Evolutionary conservation across 2,329 filamentous ascomycete genomes (phyloP).

Genomic region (Nemania sp.): DNA sequence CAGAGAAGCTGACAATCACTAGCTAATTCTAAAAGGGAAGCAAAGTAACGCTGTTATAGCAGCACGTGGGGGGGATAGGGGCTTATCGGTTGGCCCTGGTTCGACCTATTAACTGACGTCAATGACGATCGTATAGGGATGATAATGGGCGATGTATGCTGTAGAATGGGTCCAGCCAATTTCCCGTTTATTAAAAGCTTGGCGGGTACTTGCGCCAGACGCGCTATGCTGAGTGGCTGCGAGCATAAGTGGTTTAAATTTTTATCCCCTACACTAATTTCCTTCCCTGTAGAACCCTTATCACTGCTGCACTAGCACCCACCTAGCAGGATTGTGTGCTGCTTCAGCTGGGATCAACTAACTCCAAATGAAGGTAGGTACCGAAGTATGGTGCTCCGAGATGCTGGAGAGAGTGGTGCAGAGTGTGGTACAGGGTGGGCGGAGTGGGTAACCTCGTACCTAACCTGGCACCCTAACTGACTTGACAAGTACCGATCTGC

Average conservation of each 20-base stretch:
- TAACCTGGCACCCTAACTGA: not conserved
- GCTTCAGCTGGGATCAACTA: conserved; percentile 23
- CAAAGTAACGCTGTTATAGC: not conserved
- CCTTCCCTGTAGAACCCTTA: conserved; percentile 18
- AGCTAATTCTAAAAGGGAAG: conserved; percentile 9
- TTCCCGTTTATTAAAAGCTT: conserved; percentile 40
- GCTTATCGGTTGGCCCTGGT: conserved; percentile 35
- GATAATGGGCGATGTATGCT: too few relatives aligned
- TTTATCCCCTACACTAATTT: conserved; percentile 30
- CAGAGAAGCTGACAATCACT: conserved; percentile 14
- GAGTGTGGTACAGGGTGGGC: conserved; percentile 7
- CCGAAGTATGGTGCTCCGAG: not conserved
- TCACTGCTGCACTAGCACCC: conserved; percentile 14
- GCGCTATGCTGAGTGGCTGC: conserved; percentile 22
- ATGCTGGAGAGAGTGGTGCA: not conserved
- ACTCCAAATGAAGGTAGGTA: not conserved
- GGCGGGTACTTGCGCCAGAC: conserved; percentile 26
- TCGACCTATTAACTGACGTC: conserved; percentile 31
- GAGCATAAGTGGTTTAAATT: conserved; percentile 22
- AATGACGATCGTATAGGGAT: conserved; percentile 19
- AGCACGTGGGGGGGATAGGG: conserved; percentile 39
- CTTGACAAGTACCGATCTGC: conserved; percentile 37
- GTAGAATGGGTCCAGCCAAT: conserved; percentile 34
- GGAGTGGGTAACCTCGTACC: not conserved
- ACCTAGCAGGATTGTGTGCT: conserved; percentile 10